phyloP scores from a whole-genome alignment of 192 early-diverging fungal genomes.

The Umbelopsis sp. region DNA sequence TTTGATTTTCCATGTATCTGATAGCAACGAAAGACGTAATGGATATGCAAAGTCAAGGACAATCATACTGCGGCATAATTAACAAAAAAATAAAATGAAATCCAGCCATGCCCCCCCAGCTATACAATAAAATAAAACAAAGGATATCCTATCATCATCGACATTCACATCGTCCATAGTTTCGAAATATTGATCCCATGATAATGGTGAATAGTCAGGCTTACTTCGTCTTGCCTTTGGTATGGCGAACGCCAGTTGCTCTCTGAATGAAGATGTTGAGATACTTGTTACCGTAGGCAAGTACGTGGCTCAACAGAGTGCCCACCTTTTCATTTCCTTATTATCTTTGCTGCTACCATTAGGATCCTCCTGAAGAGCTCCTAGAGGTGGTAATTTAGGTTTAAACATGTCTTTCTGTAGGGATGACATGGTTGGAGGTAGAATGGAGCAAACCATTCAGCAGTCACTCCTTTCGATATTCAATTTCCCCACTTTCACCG shows the following conservation, averaged over 20 bases:
- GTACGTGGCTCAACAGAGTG: too few relatives aligned
- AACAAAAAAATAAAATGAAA: neutral
- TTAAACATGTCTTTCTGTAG: constrained; percentile 34
- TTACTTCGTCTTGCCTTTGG: neutral
- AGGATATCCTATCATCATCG: constrained; percentile 38
- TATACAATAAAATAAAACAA: constrained; percentile 46
- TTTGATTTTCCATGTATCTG: constrained; percentile 35
- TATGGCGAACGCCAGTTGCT: neutral
- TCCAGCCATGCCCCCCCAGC: constrained; percentile 17
- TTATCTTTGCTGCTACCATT: neutral
- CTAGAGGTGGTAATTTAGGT: constrained; percentile 14
- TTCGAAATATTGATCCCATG: constrained; percentile 62
- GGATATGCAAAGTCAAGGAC: constrained; percentile 1
- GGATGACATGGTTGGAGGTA: constrained; percentile 24
- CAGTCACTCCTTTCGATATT: neutral
- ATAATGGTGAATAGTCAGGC: constrained; percentile 40
- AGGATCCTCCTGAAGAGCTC: constrained; percentile 14
- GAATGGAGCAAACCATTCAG: neutral
- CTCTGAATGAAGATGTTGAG: neutral
- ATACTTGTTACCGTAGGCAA: too few relatives aligned
- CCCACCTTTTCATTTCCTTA: neutral
- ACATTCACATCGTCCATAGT: constrained; percentile 36
- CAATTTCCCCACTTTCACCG: neutral
- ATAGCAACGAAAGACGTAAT: constrained; percentile 49
- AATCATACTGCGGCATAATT: neutral